Percentiles rank a stretch among this genome's conserved stretches.
These are phyloP conservation scores for Nemania bipapillata DNA, from an alignment of 2,329 filamentous ascomycete species.

Conservation along the genomic window DNA sequence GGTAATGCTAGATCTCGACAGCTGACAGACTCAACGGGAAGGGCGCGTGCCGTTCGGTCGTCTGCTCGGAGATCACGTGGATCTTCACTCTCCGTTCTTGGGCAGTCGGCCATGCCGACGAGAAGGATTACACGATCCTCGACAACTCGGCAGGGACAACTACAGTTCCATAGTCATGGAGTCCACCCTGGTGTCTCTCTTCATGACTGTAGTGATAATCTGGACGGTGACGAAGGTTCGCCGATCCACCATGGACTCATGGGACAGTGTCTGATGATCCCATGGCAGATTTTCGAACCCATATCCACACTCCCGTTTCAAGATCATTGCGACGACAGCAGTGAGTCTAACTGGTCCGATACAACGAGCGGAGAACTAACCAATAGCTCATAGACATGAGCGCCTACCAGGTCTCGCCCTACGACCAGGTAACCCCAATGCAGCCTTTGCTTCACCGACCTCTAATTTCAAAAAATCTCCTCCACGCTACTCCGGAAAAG, in stretches of 20 bases:
- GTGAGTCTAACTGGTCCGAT: slow-evolving; percentile 42
- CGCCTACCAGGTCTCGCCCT: slow-evolving; percentile 54
- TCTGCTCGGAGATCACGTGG: slow-evolving; percentile 27
- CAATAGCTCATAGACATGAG: slow-evolving; percentile 50
- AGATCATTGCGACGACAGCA: slow-evolving; percentile 41
- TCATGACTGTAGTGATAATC: slow-evolving; percentile 30
- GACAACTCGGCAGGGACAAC: slow-evolving; percentile 36
- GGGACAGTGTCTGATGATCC: slow-evolving; percentile 33
- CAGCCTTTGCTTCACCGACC: slow-evolving; percentile 49
- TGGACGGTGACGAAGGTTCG: slow-evolving; percentile 46
- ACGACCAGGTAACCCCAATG: slow-evolving; percentile 54
- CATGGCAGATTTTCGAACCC: slow-evolving; percentile 41
- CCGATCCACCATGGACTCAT: slow-evolving; percentile 33
- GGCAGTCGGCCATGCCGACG: slow-evolving; percentile 25
- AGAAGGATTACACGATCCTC: slow-evolving; percentile 40
- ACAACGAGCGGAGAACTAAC: slow-evolving; percentile 30
- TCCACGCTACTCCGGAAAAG: slow-evolving; percentile 47
- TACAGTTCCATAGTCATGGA: slow-evolving; percentile 46
- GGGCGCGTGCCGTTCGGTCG: slow-evolving; percentile 32
- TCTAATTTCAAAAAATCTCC: slow-evolving; percentile 46
- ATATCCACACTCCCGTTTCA: slow-evolving; percentile 28
- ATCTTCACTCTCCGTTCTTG: not conserved
- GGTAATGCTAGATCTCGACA: slow-evolving; percentile 30
- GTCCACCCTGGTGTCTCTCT: slow-evolving; percentile 39
- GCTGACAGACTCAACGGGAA: slow-evolving; percentile 23